Evolutionary conservation across 306 rosid species (phyloP).

Genomic region (Gastrolobium bilobum): DNA sequence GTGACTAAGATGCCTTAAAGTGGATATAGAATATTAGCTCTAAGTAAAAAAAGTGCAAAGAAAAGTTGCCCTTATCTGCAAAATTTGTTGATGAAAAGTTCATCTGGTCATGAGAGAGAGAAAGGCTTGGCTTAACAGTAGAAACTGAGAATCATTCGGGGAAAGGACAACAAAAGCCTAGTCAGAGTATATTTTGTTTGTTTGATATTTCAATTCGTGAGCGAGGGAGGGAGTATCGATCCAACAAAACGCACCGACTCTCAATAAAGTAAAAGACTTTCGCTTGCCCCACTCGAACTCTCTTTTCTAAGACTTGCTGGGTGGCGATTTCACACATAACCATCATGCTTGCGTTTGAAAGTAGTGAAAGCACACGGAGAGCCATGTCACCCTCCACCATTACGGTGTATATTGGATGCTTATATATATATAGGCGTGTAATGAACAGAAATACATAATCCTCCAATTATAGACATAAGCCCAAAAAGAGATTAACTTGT

Average conservation of each 20-base stretch:
- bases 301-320: slow-evolving; percentile 51
- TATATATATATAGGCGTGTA: slow-evolving; percentile 23
- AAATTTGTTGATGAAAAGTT: slow-evolving; percentile 35
- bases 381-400: slow-evolving; percentile 63
- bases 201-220: slow-evolving; percentile 40
- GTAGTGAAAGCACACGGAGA: slow-evolving; percentile 50
- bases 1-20: slow-evolving; percentile 39
- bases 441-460: not conserved
- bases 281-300: slow-evolving; percentile 74
- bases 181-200: slow-evolving; percentile 45
- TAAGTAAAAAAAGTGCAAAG: slow-evolving; percentile 39
- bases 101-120: not conserved
- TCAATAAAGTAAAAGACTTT: slow-evolving; percentile 53
- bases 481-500: slow-evolving; percentile 43
- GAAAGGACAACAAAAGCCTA: slow-evolving; percentile 56
- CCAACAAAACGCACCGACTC: slow-evolving; percentile 71
- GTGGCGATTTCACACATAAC: slow-evolving; percentile 58
- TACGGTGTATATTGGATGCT: not conserved
- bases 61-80: slow-evolving; percentile 37
- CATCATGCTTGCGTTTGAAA: slow-evolving; percentile 79
- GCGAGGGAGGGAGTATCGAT: slow-evolving; percentile 35
- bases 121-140: not conserved
- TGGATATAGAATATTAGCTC: slow-evolving; percentile 33
- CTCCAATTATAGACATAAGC: slow-evolving; percentile 3
- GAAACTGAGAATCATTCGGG: slow-evolving; percentile 41